Evolutionary conservation across 352 stramenopile genomes (phyloP).

Genomic region (Pelagophyceae sp.): DNA sequence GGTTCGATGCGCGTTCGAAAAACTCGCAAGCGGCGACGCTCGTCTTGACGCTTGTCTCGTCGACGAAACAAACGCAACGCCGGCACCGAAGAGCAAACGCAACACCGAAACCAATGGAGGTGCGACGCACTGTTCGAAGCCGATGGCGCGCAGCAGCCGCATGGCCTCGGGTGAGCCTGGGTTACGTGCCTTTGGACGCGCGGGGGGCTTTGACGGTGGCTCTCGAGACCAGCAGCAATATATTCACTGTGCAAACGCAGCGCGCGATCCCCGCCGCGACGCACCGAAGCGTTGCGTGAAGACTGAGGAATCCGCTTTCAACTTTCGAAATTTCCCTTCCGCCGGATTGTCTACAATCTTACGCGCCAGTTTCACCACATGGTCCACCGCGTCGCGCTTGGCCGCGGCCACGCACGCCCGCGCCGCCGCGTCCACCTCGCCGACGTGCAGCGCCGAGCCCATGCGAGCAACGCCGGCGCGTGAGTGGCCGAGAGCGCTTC

Average conservation of each 20-base stretch:
- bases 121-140: not conserved
- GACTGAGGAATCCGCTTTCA: not conserved
- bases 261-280: no score
- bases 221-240: no score
- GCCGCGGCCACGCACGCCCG: not conserved
- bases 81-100: not conserved
- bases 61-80: not conserved
- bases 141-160: not conserved
- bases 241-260: no score
- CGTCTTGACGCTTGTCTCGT: not conserved
- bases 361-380: not conserved
- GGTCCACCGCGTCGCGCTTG: not conserved
- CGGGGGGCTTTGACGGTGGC: no score
- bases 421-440: not conserved
- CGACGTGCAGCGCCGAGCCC: not conserved
- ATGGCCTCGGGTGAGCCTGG: not conserved
- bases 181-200: no score
- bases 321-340: not conserved
- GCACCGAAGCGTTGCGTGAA: constrained; percentile 8
- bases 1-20: no score
- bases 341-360: not conserved
- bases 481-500: no score
- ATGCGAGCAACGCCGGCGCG: no score
- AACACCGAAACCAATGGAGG: not conserved
- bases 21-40: no score